These are phyloP conservation scores for Leccinum glutinopallens DNA, from an alignment of 1,284 basidiomycete genomes.

Conservation along the genomic window DNA sequence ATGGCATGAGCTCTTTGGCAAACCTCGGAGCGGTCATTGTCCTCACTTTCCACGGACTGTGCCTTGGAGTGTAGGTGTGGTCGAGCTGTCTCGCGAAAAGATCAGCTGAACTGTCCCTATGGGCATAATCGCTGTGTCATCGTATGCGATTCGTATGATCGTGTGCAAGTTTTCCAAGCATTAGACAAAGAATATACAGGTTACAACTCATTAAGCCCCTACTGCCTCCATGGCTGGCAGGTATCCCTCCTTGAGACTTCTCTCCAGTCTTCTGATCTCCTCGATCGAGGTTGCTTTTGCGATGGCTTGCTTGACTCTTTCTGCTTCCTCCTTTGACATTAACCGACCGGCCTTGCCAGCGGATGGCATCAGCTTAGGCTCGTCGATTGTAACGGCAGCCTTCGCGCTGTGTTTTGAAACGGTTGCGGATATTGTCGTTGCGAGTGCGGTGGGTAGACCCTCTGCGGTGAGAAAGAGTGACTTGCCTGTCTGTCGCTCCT, in stretches of 20 bases:
- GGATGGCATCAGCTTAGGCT: conserved; percentile 65
- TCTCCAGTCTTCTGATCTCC: conserved; percentile 86
- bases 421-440: conserved; percentile 74
- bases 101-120: neutral
- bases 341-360: conserved; percentile 74
- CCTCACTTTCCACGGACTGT: conserved; percentile 72
- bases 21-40: conserved; percentile 65
- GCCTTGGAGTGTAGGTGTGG: conserved; percentile 56
- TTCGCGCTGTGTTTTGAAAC: conserved; percentile 67
- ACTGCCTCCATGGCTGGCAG: conserved; percentile 76
- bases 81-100: neutral
- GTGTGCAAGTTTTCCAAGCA: conserved; percentile 4
- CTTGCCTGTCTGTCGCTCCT: conserved; percentile 80
- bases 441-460: conserved; percentile 78
- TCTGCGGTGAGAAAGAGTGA: conserved; percentile 78
- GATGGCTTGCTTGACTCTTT: conserved; percentile 88
- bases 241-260: conserved; percentile 86
- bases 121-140: neutral
- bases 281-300: conserved; percentile 89
- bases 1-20: conserved; percentile 68
- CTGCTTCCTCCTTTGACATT: conserved; percentile 92
- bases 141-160: neutral
- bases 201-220: conserved; percentile 55
- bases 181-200: conserved; percentile 31
- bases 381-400: conserved; percentile 61